Evolutionary conservation across 352 stramenopile genomes (phyloP).

Genomic region (Pythium grandisporangium): DNA sequence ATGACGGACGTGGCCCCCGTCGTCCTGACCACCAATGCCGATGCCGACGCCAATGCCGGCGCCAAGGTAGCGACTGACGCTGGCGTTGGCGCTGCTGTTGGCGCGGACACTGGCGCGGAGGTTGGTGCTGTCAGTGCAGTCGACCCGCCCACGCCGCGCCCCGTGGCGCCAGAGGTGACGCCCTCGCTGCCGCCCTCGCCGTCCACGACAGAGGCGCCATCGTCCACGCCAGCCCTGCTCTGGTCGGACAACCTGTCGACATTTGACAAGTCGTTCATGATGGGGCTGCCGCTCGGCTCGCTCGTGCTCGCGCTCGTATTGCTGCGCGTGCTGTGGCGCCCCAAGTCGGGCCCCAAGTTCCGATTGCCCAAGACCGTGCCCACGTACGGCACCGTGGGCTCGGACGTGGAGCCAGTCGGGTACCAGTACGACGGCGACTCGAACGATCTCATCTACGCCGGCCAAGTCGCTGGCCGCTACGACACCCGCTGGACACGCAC

Average conservation of each 20-base stretch:
- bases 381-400: conserved; percentile 61
- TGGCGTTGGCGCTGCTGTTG: too few species aligned
- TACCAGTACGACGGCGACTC: conserved; percentile 76
- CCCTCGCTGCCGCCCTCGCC: too few species aligned
- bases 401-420: conserved; percentile 38
- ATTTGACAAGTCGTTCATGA: conserved; percentile 54
- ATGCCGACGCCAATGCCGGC: too few species aligned
- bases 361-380: conserved; percentile 67
- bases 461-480: conserved; percentile 68
- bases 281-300: conserved; percentile 51
- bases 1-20: too few species aligned
- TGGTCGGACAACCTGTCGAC: conserved; percentile 55
- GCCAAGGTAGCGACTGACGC: too few species aligned
- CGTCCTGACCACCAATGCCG: too few species aligned
- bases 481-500: conserved; percentile 78
- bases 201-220: too few species aligned
- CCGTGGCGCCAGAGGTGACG: too few species aligned
- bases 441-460: conserved; percentile 78
- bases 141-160: too few species aligned
- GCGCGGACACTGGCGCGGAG: too few species aligned
- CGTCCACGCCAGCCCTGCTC: conserved; percentile 11
- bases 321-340: conserved; percentile 67
- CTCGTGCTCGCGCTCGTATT: conserved; percentile 47
- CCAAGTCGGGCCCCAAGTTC: conserved; percentile 67
- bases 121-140: too few species aligned